Conservation (phyloP, 208 protist genomes). For the Leishmania turanica region DNA sequence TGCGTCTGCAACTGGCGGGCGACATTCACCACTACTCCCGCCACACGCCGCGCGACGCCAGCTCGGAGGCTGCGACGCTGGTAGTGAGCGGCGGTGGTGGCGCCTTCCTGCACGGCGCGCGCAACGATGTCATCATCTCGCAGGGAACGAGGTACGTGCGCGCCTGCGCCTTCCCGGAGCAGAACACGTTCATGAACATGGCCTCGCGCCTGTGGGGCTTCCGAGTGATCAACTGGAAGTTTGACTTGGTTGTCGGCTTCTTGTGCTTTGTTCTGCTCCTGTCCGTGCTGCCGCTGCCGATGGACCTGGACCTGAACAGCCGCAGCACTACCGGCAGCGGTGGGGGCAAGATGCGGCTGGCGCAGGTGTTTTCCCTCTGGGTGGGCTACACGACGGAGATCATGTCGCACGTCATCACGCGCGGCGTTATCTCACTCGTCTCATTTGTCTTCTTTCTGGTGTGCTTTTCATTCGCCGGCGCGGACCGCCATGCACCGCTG, state of each 20-base stretch:
- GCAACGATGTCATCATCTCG: slow-evolving; percentile 50
- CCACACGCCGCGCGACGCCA: slow-evolving; percentile 51
- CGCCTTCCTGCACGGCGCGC: slow-evolving; percentile 82
- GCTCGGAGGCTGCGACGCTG: slow-evolving; percentile 63
- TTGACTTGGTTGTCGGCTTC: slow-evolving; percentile 75
- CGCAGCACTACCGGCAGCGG: neutral
- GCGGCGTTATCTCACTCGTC: slow-evolving; percentile 55
- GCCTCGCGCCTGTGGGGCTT: slow-evolving; percentile 69
- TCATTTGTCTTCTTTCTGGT: slow-evolving; percentile 50
- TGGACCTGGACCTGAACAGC: slow-evolving; percentile 16
- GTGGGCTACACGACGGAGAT: slow-evolving; percentile 44
- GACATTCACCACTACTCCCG: slow-evolving; percentile 92
- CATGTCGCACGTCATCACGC: slow-evolving; percentile 47
- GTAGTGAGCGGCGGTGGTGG: slow-evolving; percentile 86
- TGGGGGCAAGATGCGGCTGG: neutral
- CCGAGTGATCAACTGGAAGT: slow-evolving; percentile 87
- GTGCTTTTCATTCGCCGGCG: slow-evolving; percentile 57
- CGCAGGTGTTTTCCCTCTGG: slow-evolving; percentile 36
- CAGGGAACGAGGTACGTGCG: slow-evolving; percentile 70
- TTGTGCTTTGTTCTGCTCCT: slow-evolving; percentile 69
- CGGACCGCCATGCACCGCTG: slow-evolving; percentile 40
- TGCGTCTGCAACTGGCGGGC: slow-evolving; percentile 69
- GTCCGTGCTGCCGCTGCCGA: slow-evolving; percentile 61
- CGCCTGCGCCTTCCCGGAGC: slow-evolving; percentile 52
- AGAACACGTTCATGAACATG: slow-evolving; percentile 71